Evolutionary conservation across 176 grass and related monocot genomes (phyloP), one percentile per base, ranked within the genome.

Genomic region (Oryza meyeriana): DNA sequence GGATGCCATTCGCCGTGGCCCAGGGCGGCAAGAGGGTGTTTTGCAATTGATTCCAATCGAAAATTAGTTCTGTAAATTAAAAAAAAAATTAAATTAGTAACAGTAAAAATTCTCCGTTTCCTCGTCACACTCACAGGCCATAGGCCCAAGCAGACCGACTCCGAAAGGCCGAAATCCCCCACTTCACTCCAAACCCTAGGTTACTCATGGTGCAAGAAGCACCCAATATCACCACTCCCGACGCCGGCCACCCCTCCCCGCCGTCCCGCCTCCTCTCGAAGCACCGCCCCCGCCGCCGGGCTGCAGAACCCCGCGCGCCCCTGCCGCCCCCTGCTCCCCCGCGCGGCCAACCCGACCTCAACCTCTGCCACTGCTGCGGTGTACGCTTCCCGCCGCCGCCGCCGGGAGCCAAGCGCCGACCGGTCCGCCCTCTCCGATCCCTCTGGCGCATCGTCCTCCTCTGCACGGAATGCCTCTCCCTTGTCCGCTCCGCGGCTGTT

Each of bases 401-500:
- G 32, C 40, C 88, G n/a, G 77, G 85, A 67, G 1, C 61, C 85
- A 75, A 64, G 65, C 82, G 77, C 44, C 88, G 63, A 65, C 47
- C 75, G 8, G 79, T 96, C 62, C 77, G 76, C 22, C 81, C 79
- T 9, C 90, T 97, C 78, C 79, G 63, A 31, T 97, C 94, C 83
- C 66, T 81, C 10, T 97, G 94, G 94, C 87, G 94, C 61, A 22
- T 97, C 71, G 48, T 92, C 42, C 92, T 97, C 25, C 92, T 97
- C 64, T 97, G 94, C 74, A 27, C 62, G 10, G 63, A 78, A 79
- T 97, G 94, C 74, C 78, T 97, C 84, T 74, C 81, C 71, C 83
- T 87, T 30, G 47, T 87, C 27, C 71, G 63, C 59, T 85, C 81
- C 5, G 88, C 78, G 3, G 59, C 74, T 40, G 61, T 94, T 48